Conservation (phyloP, 1,139 yeast species). For the Kodamaea fungicola region DNA sequence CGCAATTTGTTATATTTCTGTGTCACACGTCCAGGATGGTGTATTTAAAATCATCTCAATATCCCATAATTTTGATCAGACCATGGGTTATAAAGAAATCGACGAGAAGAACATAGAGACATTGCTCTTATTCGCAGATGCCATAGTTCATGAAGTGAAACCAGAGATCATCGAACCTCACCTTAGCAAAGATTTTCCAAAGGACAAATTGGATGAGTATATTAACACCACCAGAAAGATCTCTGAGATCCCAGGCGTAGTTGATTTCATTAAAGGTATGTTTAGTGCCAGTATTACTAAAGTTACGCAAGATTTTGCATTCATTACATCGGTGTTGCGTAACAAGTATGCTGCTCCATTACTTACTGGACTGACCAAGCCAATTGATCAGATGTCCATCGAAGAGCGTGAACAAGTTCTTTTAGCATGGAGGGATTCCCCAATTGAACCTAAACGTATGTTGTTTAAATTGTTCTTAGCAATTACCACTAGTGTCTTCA, state of each 20-base stretch:
- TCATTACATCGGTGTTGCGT: conserved; percentile 26
- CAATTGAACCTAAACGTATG: conserved; percentile 25
- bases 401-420: conserved; percentile 29
- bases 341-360: conserved; percentile 34
- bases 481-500: conserved; percentile 23
- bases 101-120: conserved; percentile 25
- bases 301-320: conserved; percentile 20
- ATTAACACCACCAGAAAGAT: conserved; percentile 27
- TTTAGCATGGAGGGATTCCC: conserved; percentile 38
- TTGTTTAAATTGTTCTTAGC: conserved; percentile 25
- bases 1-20: no score
- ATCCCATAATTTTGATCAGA: not conserved
- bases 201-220: conserved; percentile 31
- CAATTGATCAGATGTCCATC: conserved; percentile 35
- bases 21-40: no score
- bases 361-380: conserved; percentile 32
- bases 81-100: conserved; percentile 9
- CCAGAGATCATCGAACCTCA: conserved; percentile 27
- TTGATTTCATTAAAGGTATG: conserved; percentile 15
- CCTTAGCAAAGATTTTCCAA: conserved; percentile 26
- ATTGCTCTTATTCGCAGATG: conserved; percentile 31
- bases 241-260: conserved; percentile 28
- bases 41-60: no score
- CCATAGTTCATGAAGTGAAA: conserved; percentile 30
- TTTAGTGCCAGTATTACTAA: conserved; percentile 9